Conservation (phyloP, 768 basidiomycete species). For the Phanerodontia chrysosporium region DNA sequence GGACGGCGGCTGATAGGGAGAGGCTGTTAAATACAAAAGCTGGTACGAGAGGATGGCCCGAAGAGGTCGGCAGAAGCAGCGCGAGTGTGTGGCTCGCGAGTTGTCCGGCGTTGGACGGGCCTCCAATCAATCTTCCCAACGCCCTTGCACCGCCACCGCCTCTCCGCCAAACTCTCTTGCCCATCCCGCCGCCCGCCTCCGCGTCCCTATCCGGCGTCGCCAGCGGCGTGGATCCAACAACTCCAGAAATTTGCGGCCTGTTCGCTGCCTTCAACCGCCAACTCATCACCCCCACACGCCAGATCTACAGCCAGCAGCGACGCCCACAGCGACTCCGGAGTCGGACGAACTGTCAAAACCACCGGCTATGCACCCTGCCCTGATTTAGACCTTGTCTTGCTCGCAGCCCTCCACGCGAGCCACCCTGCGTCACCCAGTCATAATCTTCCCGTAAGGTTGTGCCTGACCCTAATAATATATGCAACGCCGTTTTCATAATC, state of each 20-base stretch:
- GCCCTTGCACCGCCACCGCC: background rate
- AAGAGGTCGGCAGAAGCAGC: background rate
- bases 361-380: background rate
- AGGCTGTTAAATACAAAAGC: background rate
- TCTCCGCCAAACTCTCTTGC: background rate
- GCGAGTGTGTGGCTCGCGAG: background rate
- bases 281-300: no score
- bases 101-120: conserved; percentile 1
- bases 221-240: no score
- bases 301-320: background rate
- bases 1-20: background rate
- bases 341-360: conserved; percentile 5
- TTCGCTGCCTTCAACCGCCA: no score
- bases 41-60: background rate
- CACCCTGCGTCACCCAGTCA: background rate
- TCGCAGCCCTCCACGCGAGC: background rate
- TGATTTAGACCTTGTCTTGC: background rate
- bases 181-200: background rate
- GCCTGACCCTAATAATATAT: background rate
- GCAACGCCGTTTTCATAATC: background rate
- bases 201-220: background rate
- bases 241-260: no score
- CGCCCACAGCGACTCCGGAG: no score
- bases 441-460: background rate
- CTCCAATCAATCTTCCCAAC: background rate